Conservation (phyloP, 352 stramenopile species). For the Salisapilia sapeloensis region DNA sequence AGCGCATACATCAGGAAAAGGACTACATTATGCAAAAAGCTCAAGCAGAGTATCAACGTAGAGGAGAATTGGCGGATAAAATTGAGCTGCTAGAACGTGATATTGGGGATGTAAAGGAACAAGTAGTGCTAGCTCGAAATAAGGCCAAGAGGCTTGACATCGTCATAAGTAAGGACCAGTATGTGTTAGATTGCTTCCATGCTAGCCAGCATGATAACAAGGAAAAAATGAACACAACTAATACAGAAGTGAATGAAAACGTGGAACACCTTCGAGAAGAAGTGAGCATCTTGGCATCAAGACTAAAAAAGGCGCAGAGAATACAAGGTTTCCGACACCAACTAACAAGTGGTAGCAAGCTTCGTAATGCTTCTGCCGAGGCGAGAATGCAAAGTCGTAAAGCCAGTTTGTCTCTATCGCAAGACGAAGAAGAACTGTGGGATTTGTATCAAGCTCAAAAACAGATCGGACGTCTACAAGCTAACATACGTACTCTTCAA, state of each 20-base stretch:
- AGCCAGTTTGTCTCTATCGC: too few species aligned
- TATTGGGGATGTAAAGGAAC: conserved; percentile 14
- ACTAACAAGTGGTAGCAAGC: too few species aligned
- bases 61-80: conserved; percentile 29
- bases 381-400: too few species aligned
- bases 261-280: too few species aligned
- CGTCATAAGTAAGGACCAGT: conserved; percentile 36
- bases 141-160: conserved; percentile 19
- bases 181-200: conserved; percentile 29
- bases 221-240: too few species aligned
- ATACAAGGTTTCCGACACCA: too few species aligned
- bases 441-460: conserved; percentile 27
- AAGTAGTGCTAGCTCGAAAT: conserved; percentile 19
- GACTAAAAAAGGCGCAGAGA: too few species aligned
- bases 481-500: too few species aligned
- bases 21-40: conserved; percentile 41
- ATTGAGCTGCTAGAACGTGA: conserved; percentile 28
- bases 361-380: too few species aligned
- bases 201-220: too few species aligned
- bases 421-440: conserved; percentile 40
- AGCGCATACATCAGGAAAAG: conserved; percentile 20
- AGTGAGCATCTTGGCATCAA: too few species aligned
- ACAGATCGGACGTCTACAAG: conserved; percentile 39
- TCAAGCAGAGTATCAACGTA: conserved; percentile 36
- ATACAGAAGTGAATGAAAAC: too few species aligned